Evolutionary conservation across 805 yeast species (phyloP).

Genomic region (Lipomyces anomalus): DNA sequence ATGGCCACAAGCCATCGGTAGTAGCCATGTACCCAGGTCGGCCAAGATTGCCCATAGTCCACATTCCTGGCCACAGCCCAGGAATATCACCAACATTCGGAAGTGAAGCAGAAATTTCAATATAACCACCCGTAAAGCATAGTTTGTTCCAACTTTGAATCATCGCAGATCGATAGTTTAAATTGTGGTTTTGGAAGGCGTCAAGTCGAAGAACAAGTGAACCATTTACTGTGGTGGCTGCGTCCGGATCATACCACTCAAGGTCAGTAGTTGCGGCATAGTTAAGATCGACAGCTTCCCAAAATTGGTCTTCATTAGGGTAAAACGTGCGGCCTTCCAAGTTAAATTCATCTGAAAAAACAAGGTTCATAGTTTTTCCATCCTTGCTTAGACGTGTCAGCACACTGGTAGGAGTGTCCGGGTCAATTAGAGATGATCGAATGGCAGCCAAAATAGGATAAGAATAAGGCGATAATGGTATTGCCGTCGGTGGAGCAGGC

Average conservation of each 20-base stretch:
- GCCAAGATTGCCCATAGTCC: slow-evolving; percentile 91
- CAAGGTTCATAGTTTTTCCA: slow-evolving; percentile 69
- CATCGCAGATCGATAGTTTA: slow-evolving; percentile 87
- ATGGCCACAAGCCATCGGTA: slow-evolving; percentile 95
- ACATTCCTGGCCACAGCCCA: slow-evolving; percentile 95
- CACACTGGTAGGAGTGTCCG: slow-evolving; percentile 60
- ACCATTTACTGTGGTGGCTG: slow-evolving; percentile 71
- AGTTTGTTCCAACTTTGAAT: slow-evolving; percentile 86
- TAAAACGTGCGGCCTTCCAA: slow-evolving; percentile 86
- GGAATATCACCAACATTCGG: slow-evolving; percentile 74
- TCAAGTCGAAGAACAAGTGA: slow-evolving; percentile 65
- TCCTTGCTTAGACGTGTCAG: slow-evolving; percentile 47
- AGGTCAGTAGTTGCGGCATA: slow-evolving; percentile 84
- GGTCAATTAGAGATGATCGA: slow-evolving; percentile 58
- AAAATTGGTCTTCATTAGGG: slow-evolving; percentile 86
- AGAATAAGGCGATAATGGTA: slow-evolving; percentile 41
- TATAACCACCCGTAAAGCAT: slow-evolving; percentile 77
- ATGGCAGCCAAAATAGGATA: slow-evolving; percentile 57
- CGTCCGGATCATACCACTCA: slow-evolving; percentile 96
- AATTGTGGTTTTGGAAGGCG: slow-evolving; percentile 70
- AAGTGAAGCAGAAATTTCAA: slow-evolving; percentile 70
- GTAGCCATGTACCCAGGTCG: slow-evolving; percentile 86
- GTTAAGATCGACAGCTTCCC: slow-evolving; percentile 77
- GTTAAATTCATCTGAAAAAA: slow-evolving; percentile 87
- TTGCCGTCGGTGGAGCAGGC: slow-evolving; percentile 11